Conservation (phyloP, 371 early-diverging fungal genomes). For the Saksenaea oblongispora region DNA sequence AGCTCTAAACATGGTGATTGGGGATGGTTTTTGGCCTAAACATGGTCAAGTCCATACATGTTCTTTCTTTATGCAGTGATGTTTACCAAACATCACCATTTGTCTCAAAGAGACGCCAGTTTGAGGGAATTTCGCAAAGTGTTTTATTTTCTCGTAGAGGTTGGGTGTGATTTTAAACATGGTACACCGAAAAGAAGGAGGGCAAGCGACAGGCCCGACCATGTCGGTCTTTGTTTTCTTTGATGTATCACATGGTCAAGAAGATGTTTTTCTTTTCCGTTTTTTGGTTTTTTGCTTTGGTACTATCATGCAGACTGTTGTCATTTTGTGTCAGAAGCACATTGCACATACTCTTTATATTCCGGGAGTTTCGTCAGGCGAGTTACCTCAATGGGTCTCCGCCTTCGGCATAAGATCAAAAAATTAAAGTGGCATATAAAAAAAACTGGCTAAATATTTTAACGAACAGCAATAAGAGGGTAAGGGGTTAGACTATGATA, state of each 20-base stretch:
- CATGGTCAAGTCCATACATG: background rate
- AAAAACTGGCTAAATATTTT: background rate
- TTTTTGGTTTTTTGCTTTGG: no score
- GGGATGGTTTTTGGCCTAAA: conserved; percentile 75
- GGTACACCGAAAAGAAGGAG: background rate
- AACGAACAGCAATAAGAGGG: background rate
- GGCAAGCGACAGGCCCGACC: background rate
- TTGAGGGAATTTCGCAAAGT: conserved; percentile 82
- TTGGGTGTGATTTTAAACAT: conserved; percentile 56
- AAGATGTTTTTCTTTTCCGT: no score
- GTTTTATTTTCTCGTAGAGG: conserved; percentile 67
- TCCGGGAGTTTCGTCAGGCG: no score
- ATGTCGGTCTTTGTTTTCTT: background rate
- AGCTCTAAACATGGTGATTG: conserved; percentile 79
- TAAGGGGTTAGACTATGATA: background rate
- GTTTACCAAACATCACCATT: conserved; percentile 92
- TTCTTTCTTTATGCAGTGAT: background rate
- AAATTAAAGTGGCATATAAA: background rate
- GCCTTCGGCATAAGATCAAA: background rate
- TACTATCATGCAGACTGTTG: no score
- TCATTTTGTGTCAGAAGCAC: no score
- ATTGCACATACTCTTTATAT: no score
- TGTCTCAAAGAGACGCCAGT: conserved; percentile 90
- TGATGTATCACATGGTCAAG: background rate
- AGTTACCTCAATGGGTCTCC: no score